Evolutionary conservation across 148 eudicot genomes (phyloP).

Genomic region (Cornus florida): DNA sequence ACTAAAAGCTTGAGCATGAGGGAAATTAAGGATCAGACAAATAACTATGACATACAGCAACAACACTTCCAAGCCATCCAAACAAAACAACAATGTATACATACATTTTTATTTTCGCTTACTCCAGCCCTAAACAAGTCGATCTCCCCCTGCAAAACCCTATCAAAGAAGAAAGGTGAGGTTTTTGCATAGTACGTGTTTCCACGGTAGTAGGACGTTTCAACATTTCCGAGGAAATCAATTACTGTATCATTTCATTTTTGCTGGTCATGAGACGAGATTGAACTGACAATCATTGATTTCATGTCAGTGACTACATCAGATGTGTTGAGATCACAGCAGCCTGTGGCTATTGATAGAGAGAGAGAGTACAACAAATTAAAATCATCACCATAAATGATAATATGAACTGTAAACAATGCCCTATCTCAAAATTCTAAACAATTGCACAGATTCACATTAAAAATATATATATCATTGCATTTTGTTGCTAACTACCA

Average conservation of each 20-base stretch:
- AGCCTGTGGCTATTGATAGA: background rate
- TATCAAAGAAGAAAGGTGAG: slow-evolving; percentile 9
- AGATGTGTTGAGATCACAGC: background rate
- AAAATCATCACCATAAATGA: background rate
- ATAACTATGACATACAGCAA: too few species aligned
- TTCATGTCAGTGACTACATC: background rate
- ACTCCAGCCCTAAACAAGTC: background rate
- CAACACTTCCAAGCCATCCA: background rate
- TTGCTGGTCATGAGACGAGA: slow-evolving; percentile 3
- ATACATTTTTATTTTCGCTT: background rate
- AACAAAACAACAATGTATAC: background rate
- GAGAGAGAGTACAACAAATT: background rate
- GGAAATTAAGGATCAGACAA: background rate
- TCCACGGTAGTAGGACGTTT: background rate
- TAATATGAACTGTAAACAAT: background rate
- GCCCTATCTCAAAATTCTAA: background rate
- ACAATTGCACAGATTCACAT: background rate
- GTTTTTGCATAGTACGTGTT: background rate
- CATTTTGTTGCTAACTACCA: background rate
- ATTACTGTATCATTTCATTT: background rate
- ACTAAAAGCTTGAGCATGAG: background rate
- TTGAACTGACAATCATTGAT: background rate
- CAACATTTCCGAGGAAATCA: background rate
- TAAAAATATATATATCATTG: background rate
- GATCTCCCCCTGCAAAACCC: slow-evolving; percentile 14